Evolutionary conservation across 1,284 basidiomycete species (phyloP), one percentile per base, ranked within the genome.

Genomic region (Ceratobasidium sp.): DNA sequence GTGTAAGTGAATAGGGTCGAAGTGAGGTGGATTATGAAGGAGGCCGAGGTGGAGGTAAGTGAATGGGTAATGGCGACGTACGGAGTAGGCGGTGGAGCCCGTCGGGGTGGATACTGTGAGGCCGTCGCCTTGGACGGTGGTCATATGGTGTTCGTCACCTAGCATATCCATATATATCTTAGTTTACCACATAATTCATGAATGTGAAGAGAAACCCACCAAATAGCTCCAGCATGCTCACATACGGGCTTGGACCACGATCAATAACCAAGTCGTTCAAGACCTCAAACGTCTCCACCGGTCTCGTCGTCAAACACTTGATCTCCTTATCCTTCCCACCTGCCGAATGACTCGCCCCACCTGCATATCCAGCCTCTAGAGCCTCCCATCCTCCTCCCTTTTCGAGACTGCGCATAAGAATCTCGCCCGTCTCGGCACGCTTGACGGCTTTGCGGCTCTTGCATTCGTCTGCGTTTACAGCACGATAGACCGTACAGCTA

Each of bases 121-220:
- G 1, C 98, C 98, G 79, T 99, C 98, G 0, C 97, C 98, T 83
- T 99, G 98, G 0, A 98, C 98, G 0, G 98, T 99, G 0, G 98
- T 99, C 87, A 99, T 91, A 83, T 99, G 98, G 81, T 98, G 95
- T 78, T 99, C 97, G 79, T 99, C 98, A 74, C 95, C 96, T 98
- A 75, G n/a, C n/a, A n/a, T n/a, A n/a, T n/a, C n/a, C n/a, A n/a
- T n/a, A n/a, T n/a, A n/a, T 18, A 30, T 32, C 70, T 35, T 38
- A 58, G 62, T 54, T 7, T n/a, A 78, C 73, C 64, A 77, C n/a
- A 58, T 63, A 74, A 57, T 3, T 32, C 44, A 52, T 32, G 41
- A 62, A 41, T 14, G 32, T 30, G 55, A 50, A 23, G 35, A 28
- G 41, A 73, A 14, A 84, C 90, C 78, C 78, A 95, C 97, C 97